Evolutionary conservation across 169 alveolate genomes (phyloP).

Genomic region (Fabrea salina): DNA sequence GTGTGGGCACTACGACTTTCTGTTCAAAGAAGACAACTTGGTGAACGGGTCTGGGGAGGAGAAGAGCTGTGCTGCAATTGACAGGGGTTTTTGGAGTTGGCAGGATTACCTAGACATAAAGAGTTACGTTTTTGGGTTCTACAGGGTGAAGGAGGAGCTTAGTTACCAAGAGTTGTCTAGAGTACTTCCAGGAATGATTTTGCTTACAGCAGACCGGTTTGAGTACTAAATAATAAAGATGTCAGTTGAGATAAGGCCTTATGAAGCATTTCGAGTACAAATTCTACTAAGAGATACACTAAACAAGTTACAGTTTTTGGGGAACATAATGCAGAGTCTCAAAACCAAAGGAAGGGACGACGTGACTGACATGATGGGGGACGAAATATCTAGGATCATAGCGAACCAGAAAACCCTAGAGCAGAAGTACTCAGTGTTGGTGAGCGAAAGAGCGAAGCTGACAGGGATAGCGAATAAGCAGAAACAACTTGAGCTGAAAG

Average conservation of each 20-base stretch:
- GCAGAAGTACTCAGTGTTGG: constrained; percentile 45
- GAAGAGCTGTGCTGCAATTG: no score
- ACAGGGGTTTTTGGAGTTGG: no score
- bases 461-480: constrained; percentile 58
- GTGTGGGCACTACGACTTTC: no score
- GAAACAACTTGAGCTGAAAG: constrained; percentile 38
- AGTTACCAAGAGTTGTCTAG: no score
- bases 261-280: constrained; percentile 33
- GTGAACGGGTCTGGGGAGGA: no score
- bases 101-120: no score
- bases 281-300: constrained; percentile 1
- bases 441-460: constrained; percentile 50
- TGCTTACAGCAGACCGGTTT: no score
- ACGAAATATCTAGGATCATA: constrained; percentile 67
- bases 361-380: constrained; percentile 63
- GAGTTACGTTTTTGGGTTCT: no score
- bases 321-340: not conserved
- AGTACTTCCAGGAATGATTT: no score
- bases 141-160: no score
- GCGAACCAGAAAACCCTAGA: constrained; percentile 57
- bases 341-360: constrained; percentile 45
- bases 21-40: no score
- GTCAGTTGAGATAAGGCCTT: constrained; percentile 20
- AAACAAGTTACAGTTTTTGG: constrained; percentile 30
- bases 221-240: no score